Conservation (phyloP, 2,329 filamentous ascomycete genomes). For the Exophiala sp. region DNA sequence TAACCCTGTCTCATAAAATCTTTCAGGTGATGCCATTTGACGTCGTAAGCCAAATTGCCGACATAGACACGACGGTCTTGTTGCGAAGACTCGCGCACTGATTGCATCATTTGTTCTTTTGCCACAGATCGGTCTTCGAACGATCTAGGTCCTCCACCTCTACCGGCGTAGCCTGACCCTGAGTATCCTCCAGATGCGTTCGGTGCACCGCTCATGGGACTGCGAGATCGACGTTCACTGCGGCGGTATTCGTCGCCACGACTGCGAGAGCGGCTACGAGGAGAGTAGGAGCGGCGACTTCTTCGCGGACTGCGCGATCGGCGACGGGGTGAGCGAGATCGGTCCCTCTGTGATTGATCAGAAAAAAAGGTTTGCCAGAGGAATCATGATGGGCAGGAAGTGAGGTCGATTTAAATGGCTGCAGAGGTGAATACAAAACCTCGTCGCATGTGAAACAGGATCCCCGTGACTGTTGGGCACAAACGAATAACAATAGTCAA, state of each 20-base stretch:
- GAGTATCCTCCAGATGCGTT: slow-evolving; percentile 66
- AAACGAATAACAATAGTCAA: slow-evolving; percentile 15
- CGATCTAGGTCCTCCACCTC: slow-evolving; percentile 61
- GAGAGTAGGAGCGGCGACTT: slow-evolving; percentile 71
- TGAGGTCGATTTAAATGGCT: slow-evolving; percentile 18
- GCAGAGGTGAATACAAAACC: slow-evolving; percentile 13
- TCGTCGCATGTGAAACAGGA: slow-evolving; percentile 18
- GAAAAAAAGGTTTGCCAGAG: slow-evolving; percentile 19
- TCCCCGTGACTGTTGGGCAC: slow-evolving; percentile 9
- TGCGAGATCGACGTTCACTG: slow-evolving; percentile 70
- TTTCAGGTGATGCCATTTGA: slow-evolving; percentile 99
- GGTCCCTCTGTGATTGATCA: slow-evolving; percentile 64
- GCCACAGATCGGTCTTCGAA: slow-evolving; percentile 77
- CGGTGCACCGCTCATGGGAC: slow-evolving; percentile 67
- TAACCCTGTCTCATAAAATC: slow-evolving; percentile 99
- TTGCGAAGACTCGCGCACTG: slow-evolving; percentile 87
- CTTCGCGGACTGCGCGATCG: slow-evolving; percentile 77
- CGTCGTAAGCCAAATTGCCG: slow-evolving; percentile 97
- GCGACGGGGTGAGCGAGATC: slow-evolving; percentile 57
- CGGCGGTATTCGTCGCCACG: slow-evolving; percentile 68
- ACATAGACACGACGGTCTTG: slow-evolving; percentile 99
- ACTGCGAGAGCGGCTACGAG: slow-evolving; percentile 71
- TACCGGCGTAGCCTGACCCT: slow-evolving; percentile 51
- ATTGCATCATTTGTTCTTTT: slow-evolving; percentile 95
- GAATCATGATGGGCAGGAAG: slow-evolving; percentile 17